phyloP scores from a whole-genome alignment of 2,329 filamentous ascomycete species.

The Phialophora chinensis region DNA sequence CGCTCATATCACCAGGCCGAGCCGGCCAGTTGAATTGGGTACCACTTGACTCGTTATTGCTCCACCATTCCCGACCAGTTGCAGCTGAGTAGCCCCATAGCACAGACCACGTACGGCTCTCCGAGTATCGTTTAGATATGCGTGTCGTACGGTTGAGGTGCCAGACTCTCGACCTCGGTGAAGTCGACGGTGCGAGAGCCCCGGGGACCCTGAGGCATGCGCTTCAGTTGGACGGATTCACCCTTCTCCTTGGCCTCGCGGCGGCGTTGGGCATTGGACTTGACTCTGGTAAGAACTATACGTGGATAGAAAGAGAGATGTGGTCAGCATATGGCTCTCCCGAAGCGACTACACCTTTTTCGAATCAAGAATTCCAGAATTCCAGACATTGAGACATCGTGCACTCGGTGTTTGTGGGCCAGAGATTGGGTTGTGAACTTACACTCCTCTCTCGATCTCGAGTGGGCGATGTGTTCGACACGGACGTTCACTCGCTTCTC shows the following conservation, averaged over 20 bases:
- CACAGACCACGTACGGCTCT: conserved; percentile 13
- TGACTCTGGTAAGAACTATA: conserved; percentile 82
- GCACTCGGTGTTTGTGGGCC: background rate
- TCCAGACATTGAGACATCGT: background rate
- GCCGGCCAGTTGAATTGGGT: background rate
- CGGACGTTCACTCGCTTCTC: conserved; percentile 99
- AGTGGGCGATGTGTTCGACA: conserved; percentile 94
- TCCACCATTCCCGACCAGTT: background rate
- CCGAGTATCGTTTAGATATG: conserved; percentile 74
- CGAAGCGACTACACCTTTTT: background rate
- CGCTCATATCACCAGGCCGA: background rate
- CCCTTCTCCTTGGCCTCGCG: conserved; percentile 91
- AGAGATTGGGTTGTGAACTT: conserved; percentile 15
- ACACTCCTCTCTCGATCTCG: conserved; percentile 91
- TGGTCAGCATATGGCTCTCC: conserved; percentile 2
- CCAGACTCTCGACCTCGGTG: conserved; percentile 84
- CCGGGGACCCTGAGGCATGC: conserved; percentile 79
- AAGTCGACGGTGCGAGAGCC: conserved; percentile 76
- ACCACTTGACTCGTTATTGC: background rate
- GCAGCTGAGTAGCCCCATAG: background rate
- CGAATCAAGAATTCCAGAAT: background rate
- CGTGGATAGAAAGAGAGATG: background rate
- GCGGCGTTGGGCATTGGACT: conserved; percentile 92
- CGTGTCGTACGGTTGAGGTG: conserved; percentile 94
- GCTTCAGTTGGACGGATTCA: conserved; percentile 88